A percentile compares a stretch with the other conserved stretches of the same genome.
phyloP scores from a whole-genome alignment of 2,329 filamentous ascomycete species.

The Alternaria sp. region DNA sequence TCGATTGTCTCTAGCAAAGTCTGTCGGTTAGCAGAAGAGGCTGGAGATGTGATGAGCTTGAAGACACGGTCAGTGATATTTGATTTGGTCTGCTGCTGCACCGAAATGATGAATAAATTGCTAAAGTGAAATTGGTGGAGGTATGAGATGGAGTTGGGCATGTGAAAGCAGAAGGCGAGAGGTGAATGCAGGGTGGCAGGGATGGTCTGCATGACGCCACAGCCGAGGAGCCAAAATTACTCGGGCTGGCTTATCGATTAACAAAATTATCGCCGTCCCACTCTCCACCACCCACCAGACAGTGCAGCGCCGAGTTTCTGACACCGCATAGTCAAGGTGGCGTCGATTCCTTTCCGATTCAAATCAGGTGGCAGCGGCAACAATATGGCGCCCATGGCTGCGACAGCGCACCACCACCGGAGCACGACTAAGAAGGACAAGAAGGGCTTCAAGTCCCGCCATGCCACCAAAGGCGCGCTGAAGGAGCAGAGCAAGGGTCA shows the following conservation, averaged over 20 bases:
- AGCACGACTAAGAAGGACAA: constrained; percentile 87
- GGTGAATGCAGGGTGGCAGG: not conserved
- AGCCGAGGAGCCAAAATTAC: constrained; percentile 24
- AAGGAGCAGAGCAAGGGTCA: constrained; percentile 85
- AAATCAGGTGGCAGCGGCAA: constrained; percentile 70
- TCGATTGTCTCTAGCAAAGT: not conserved
- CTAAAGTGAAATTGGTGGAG: not conserved
- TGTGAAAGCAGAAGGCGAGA: not conserved
- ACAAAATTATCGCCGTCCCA: constrained; percentile 33
- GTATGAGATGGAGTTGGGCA: not conserved
- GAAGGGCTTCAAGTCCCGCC: constrained; percentile 92
- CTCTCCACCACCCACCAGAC: constrained; percentile 18
- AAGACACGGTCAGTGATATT: no score
- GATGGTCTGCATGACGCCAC: constrained; percentile 19
- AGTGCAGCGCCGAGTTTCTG: constrained; percentile 13
- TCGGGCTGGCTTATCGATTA: constrained; percentile 13
- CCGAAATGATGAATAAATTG: not conserved
- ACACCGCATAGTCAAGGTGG: constrained; percentile 37
- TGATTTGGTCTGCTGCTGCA: no score
- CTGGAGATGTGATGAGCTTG: not conserved
- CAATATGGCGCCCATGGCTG: constrained; percentile 74
- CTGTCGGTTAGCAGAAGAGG: not conserved
- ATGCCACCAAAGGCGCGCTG: constrained; percentile 85
- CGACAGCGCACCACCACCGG: constrained; percentile 78
- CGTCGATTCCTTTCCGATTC: constrained; percentile 74